Base-by-base conservation (phyloP, 441 rosid species). In the Pelargonium myrrhifolium region DNA sequence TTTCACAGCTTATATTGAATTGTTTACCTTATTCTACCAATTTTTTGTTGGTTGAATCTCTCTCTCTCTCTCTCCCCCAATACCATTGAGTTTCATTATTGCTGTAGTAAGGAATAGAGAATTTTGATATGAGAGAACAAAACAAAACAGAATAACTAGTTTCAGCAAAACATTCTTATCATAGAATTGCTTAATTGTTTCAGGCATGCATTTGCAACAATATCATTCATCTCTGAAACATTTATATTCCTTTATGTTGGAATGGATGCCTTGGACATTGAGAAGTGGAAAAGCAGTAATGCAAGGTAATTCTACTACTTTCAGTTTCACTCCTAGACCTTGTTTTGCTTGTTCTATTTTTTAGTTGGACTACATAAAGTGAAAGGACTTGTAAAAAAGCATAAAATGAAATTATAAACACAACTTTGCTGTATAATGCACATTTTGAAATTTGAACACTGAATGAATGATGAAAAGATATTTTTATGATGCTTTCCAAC, bases 231-330 rank as follows among this genome's bases (percentile, higher is more conserved):
- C 6, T 4, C 55, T 2, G 55, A 47, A 47, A 47, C 55, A 47
- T 47, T 47, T 47, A 47, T 47, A 47, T 47, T 47, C 55, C 55
- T 47, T 47, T 47, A 47, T 14, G 55, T 47, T 47, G 55, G 55
- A 47, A 47, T 47, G 55, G 55, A 47, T 47, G 55, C 64, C 59
- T 8, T 39, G 40, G 17, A 20, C 55, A 47, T 47, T 11, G 1
- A 5, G 5, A 47, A 14, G 18, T 47, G 55, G 55, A 6, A 2
- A 14, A 2, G 3, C 21, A 14, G 31, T 47, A 6, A 47, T 47
- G 55, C 55, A 47, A 47, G 55, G 55, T 47, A 47, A 47, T 47
- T 15, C 55, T 47, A 47, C 55, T 14, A 47, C 55, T 0, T 2
- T 14, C 17, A 47, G n/a, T 47, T 47, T 47, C 55, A 47, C 55